A percentile compares a stretch with the other conserved stretches of the same genome.
These are phyloP conservation scores for Sclerotinia minor DNA, from an alignment of 2,329 filamentous ascomycete genomes.

Conservation along the genomic window DNA sequence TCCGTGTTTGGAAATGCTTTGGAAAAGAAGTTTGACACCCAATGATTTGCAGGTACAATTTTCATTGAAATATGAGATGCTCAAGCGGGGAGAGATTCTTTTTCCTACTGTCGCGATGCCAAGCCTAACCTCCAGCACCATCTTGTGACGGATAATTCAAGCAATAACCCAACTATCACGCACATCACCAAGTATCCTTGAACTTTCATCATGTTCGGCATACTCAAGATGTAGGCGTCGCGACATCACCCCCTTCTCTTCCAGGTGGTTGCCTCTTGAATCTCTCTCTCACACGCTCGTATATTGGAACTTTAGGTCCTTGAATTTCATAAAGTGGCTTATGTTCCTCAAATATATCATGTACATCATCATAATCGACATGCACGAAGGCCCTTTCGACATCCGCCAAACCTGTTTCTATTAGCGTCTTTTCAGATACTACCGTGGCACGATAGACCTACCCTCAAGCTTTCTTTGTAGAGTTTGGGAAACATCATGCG, in stretches of 20 bases:
- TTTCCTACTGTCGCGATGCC: background rate
- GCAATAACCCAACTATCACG: background rate
- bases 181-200: background rate
- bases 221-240: background rate
- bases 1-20: background rate
- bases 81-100: background rate
- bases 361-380: conserved; percentile 77
- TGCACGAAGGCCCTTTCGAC: conserved; percentile 95
- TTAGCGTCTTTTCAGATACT: background rate
- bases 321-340: conserved; percentile 24
- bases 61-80: background rate
- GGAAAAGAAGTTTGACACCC: background rate
- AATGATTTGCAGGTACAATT: background rate
- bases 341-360: conserved; percentile 24
- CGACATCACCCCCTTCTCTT: background rate
- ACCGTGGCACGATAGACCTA: background rate
- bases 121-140: background rate
- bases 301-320: conserved; percentile 18
- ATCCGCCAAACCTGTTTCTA: conserved; percentile 61
- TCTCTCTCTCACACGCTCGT: conserved; percentile 18
- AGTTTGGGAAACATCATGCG: conserved; percentile 91
- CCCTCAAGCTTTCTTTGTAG: conserved; percentile 93
- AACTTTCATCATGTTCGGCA: background rate
- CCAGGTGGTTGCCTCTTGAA: conserved; percentile 8
- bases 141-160: background rate